Conservation (phyloP, 768 basidiomycete genomes). For the Boletus tylopilopsis region DNA sequence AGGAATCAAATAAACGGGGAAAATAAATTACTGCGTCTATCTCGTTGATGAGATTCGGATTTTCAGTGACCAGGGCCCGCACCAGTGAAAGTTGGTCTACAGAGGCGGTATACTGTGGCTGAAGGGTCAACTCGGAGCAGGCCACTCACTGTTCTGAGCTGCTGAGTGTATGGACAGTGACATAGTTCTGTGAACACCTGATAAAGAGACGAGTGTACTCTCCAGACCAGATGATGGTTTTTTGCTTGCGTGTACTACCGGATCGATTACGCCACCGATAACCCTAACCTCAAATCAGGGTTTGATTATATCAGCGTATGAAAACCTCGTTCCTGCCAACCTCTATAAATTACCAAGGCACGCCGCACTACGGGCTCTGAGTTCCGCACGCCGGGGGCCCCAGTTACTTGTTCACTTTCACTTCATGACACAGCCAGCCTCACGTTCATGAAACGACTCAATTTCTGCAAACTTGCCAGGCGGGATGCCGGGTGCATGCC, state of each 20-base stretch:
- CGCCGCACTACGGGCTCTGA: too few relatives aligned
- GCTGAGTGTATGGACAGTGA: conserved; percentile 54
- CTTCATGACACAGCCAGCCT: too few relatives aligned
- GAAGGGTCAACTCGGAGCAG: background rate
- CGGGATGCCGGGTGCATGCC: background rate
- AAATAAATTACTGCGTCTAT: conserved; percentile 51
- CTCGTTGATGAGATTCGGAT: conserved; percentile 57
- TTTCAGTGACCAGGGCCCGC: conserved; percentile 58
- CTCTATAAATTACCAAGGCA: background rate
- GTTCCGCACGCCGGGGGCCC: too few relatives aligned
- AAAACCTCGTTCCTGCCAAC: conserved; percentile 4
- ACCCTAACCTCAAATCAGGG: conserved; percentile 25
- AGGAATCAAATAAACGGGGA: background rate
- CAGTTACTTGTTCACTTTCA: too few relatives aligned
- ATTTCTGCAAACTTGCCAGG: background rate
- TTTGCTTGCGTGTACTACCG: too few relatives aligned
- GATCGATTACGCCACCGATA: background rate
- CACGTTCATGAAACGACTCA: background rate
- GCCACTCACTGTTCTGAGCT: conserved; percentile 57
- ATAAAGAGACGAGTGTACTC: background rate
- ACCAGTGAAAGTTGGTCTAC: conserved; percentile 71
- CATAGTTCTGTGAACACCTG: conserved; percentile 27
- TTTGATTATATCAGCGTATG: conserved; percentile 9
- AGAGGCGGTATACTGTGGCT: background rate
- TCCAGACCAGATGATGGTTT: background rate